Evolutionary conservation across 2,329 filamentous ascomycete species (phyloP), one percentile per base, ranked within the genome.

Genomic region (Colletotrichum tanaceti): DNA sequence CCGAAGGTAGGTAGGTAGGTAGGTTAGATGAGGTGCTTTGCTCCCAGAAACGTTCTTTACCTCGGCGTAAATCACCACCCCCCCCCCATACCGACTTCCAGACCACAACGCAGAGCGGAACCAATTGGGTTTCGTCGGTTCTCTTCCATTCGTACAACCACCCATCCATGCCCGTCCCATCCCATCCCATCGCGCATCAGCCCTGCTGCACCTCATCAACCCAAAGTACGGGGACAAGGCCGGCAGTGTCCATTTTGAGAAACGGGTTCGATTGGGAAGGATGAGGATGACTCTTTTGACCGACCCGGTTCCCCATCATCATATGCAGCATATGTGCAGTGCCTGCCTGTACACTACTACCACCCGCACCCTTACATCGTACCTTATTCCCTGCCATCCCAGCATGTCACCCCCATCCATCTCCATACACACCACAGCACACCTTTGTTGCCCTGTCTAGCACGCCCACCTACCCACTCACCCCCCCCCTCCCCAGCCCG

Each of bases 401-500:
- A 53, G 50, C 50, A 53, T 38, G 20, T 53, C 50, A 52, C 49
- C 49, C 49, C 49, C 49, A 52, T 52, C 28, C 47, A 49, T 53
- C 52, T 46, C 47, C 50, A 49, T 32, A 52, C 58, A 38, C 39
- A 57, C 65, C 61, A 61, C 54, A 58, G 43, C 35, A 41, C n/a
- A 32, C 43, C 43, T 47, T 50, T 5, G 44, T 28, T 50, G 47
- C 53, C 47, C 61, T 58, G 53, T 24, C 49, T 28, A 44, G 55
- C 49, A 43, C 65, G 32, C 57, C 55, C n/a, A 24, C 47, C 46
- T 47, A 65, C 47, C 46, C 63, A 49, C 62, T 38, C 44, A 53
- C 63, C 63, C n/a, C 57, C 65, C 54, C 43, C 49, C 60, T 68
- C 58, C 60, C 73, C 73, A 73, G 73, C 73, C 73, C 73, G 69